These are phyloP conservation scores for Capillidium heterosporum DNA, from an alignment of 371 early-diverging fungal genomes.

Conservation along the genomic window DNA sequence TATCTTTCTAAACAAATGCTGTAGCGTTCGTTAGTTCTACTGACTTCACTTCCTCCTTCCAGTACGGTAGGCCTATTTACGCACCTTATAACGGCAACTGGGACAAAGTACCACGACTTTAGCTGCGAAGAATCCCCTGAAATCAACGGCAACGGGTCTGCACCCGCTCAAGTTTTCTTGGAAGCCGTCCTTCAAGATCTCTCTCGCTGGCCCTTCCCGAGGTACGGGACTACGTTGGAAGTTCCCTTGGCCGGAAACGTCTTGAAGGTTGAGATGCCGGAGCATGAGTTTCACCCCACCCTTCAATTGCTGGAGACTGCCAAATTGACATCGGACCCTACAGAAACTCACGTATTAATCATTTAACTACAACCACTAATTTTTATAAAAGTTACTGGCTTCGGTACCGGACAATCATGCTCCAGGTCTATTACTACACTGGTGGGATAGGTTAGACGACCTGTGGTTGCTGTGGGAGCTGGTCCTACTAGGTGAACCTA, in stretches of 20 bases:
- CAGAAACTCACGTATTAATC: background rate
- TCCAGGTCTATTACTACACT: background rate
- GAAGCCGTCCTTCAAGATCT: background rate
- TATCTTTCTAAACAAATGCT: background rate
- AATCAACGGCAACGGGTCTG: no score
- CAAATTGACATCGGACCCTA: background rate
- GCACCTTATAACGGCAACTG: constrained; percentile 48
- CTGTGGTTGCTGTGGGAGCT: constrained; percentile 90
- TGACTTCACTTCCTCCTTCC: constrained; percentile 42
- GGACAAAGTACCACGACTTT: constrained; percentile 23
- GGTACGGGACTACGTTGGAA: background rate
- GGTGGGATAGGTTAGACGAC: constrained; percentile 53
- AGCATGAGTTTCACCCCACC: background rate
- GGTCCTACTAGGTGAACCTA: constrained; percentile 79
- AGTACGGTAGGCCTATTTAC: constrained; percentile 48
- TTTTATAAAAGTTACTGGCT: background rate
- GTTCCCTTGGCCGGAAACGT: background rate
- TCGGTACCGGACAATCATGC: background rate
- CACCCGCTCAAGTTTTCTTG: background rate
- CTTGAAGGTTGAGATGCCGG: background rate
- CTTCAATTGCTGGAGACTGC: background rate
- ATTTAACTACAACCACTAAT: background rate
- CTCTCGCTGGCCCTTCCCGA: background rate
- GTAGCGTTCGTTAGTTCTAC: constrained; percentile 6
- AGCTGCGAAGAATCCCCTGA: background rate